Evolutionary conservation across 345 rosid genomes (phyloP), one percentile per base, ranked within the genome.

Genomic region (Fremontodendron californicum): DNA sequence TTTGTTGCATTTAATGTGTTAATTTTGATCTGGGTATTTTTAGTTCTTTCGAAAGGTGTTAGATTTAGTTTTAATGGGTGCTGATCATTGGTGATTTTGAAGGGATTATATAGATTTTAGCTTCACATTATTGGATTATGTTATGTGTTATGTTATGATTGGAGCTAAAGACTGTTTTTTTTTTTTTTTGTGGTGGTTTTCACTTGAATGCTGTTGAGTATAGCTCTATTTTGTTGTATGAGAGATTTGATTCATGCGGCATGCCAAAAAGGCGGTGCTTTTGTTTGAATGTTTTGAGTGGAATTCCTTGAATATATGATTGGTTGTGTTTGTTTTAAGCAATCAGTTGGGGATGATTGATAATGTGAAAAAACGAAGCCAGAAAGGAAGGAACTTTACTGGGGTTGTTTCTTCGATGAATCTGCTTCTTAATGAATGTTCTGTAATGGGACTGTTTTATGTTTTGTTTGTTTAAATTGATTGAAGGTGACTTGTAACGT

Each of bases 41-140:
- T 15, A 45, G 10, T 18, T 60, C 23, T 57, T 74, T 5, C 9
- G 15, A 60, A 27, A 74, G 57, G 60, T 29, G 40, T 75, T 62
- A 75, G 61, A 25, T 74, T 74, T 42, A 16, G 77, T 18, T 45
- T 74, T 27, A 27, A 37, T 52, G 45, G 65, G 64, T 5, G 18
- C 39, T 45, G 39, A 45, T 18, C 39, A 8, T 25, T 66, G 37
- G 54, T 42, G 18, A 1, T 70, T 48, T 70, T 70, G 4, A 48
- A 19, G 61, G 21, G 60, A 49, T 31, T n/a, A 31, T 37, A 18
- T 48, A 49, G 45, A 45, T 62, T 33, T n/a, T 75, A 60, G 69
- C 40, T 75, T 43, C 55, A 51, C 29, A 25, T 48, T 66, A 23
- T 75, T 45, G 48, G 25, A 40, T 58, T 37, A 15, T 37, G 61